Base-by-base conservation (phyloP, 345 rosid genomes). In the Theobroma cacao region DNA sequence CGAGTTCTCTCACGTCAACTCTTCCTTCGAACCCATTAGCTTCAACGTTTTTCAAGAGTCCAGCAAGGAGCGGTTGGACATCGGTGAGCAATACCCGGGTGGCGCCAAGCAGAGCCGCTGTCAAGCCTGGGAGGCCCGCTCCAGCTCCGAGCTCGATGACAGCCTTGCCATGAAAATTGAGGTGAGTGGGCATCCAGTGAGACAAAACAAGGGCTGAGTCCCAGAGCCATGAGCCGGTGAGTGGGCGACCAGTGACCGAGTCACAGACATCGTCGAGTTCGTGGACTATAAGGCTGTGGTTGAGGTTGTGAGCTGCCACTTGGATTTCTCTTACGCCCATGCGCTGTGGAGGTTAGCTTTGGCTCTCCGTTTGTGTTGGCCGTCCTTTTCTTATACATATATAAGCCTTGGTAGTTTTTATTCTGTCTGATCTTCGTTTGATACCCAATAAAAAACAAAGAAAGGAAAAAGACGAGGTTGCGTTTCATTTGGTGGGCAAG, bases 161-260 rank as follows among this genome's bases (percentile, higher is more conserved):
- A 5, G 78, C 12, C 72, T 72, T 82, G 67, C 65, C 77, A 52
- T 71, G 62, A 17, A 77, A 22, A 14, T 71, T 55, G 60, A 78
- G 38, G 50, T 73, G 62, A n/a, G 84, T 24, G 1, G 80, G 59
- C 31, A 85, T 76, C 72, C 76, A 87, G 14, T 75, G 45, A 26
- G 84, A 77, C 26, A 88, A 80, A 64, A 88, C 24, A 10, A 81
- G 76, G 65, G 87, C 85, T 0, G 88, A 84, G 70, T 82, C 74
- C 86, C 84, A 81, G 2, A 86, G 52, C 80, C 87, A 88, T 33
- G 91, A 77, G 22, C 87, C 83, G 43, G 86, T 81, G 58, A 84
- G 78, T 59, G 85, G 41, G 58, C 56, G 63, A 45, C 84, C 90
- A 0, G 86, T 79, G 67, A 65, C 15, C 0, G 80, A 68, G 81